A percentile compares a stretch with the other conserved stretches of the same genome.
These are phyloP conservation scores for Cladosporium sp. DNA, from an alignment of 2,329 filamentous ascomycete species.

Conservation along the genomic window DNA sequence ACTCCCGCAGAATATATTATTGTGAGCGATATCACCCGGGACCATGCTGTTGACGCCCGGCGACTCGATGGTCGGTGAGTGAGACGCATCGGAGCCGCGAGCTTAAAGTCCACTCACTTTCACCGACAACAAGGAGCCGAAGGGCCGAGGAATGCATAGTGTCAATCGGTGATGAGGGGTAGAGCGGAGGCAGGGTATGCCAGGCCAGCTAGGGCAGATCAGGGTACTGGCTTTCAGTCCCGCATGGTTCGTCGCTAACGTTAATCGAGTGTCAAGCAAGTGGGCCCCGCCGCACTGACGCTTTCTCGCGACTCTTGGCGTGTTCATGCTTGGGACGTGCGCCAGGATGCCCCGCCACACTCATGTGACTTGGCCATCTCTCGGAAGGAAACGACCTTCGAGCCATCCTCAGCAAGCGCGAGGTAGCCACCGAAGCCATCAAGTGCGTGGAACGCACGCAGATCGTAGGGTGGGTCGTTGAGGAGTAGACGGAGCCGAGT, in stretches of 20 bases:
- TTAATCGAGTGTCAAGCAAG: not conserved
- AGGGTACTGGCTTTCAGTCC: not conserved
- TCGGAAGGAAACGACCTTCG: slow-evolving; percentile 11
- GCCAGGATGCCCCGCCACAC: not conserved
- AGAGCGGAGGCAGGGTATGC: not conserved
- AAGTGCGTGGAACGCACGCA: slow-evolving; percentile 14
- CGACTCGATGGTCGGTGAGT: not conserved
- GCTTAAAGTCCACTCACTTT: not conserved
- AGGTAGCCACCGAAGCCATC: slow-evolving; percentile 16
- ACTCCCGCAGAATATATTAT: not conserved
- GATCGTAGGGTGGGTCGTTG: slow-evolving; percentile 16
- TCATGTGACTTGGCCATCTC: not conserved
- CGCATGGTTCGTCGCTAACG: not conserved
- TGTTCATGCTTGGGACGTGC: not conserved
- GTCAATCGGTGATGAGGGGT: not conserved
- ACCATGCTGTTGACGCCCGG: not conserved
- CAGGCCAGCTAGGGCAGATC: not conserved
- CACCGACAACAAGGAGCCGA: not conserved
- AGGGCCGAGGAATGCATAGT: not conserved
- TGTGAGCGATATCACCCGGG: not conserved
- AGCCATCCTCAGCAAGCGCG: slow-evolving; percentile 15
- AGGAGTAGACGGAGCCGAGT: slow-evolving; percentile 5
- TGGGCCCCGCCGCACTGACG: not conserved
- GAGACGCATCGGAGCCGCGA: not conserved
- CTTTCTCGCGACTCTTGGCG: not conserved